Conservation (phyloP, 768 basidiomycete species). For the Lentinula raphanica region DNA sequence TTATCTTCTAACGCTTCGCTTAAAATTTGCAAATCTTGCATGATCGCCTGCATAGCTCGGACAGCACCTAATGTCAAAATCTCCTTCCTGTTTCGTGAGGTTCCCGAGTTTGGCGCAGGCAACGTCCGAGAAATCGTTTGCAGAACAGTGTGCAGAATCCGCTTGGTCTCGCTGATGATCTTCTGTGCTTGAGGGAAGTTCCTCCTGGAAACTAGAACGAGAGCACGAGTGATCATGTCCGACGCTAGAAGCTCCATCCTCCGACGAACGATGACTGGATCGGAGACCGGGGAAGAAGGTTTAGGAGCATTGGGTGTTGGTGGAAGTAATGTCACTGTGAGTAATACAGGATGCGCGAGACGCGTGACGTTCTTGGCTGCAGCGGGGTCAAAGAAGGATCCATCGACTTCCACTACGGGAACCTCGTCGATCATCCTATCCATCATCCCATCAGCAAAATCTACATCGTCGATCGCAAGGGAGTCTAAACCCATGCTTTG, state of each 20-base stretch:
- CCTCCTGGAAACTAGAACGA: constrained; percentile 87
- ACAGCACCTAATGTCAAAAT: constrained; percentile 66
- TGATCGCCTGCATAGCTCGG: constrained; percentile 75
- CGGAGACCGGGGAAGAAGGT: constrained; percentile 51
- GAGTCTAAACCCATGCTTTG: constrained; percentile 80
- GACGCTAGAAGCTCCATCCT: constrained; percentile 95
- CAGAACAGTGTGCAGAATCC: constrained; percentile 87
- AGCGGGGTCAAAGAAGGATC: constrained; percentile 89
- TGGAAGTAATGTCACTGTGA: constrained; percentile 88
- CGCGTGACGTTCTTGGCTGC: constrained; percentile 80
- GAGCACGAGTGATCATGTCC: constrained; percentile 94
- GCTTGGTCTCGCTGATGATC: constrained; percentile 85
- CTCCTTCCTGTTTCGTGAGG: constrained; percentile 75
- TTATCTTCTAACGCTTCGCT: constrained; percentile 89
- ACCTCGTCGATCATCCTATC: constrained; percentile 97
- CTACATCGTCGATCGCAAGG: constrained; percentile 65
- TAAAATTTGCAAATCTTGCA: constrained; percentile 83
- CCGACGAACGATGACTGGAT: constrained; percentile 86
- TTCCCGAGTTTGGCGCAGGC: constrained; percentile 46
- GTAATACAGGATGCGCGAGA: constrained; percentile 88
- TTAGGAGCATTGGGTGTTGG: constrained; percentile 29
- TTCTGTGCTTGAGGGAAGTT: constrained; percentile 89
- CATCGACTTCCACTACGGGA: constrained; percentile 93
- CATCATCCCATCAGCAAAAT: constrained; percentile 89
- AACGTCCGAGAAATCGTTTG: constrained; percentile 76